Percentiles rank a stretch among this genome's conserved stretches.
phyloP scores from a whole-genome alignment of 805 yeast genomes.

The Starmera dryadoides region DNA sequence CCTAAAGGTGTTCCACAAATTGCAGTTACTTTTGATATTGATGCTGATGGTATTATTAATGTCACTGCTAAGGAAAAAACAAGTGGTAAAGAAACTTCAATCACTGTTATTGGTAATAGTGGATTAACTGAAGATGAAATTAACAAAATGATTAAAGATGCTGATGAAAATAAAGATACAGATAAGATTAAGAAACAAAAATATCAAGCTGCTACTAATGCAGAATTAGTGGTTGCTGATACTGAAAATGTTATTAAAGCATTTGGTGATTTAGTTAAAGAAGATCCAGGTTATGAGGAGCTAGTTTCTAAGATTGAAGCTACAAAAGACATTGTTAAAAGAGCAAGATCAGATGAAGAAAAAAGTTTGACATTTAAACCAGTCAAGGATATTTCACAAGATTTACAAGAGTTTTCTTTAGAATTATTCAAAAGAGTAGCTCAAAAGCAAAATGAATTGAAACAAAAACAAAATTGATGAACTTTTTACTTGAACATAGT shows the following conservation, averaged over 20 bases:
- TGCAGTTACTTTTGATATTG: conserved; percentile 69
- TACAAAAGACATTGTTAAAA: conserved; percentile 59
- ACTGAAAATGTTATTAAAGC: conserved; percentile 81
- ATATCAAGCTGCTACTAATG: conserved; percentile 68
- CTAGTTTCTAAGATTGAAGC: conserved; percentile 40
- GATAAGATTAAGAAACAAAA: conserved; percentile 56
- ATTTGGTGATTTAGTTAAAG: conserved; percentile 40
- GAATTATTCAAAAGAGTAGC: conserved; percentile 53
- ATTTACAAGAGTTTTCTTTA: conserved; percentile 67
- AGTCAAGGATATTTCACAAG: conserved; percentile 68
- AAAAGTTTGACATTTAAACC: conserved; percentile 40
- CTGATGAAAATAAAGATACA: conserved; percentile 49
- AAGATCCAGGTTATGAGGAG: conserved; percentile 43
- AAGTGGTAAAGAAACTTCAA: conserved; percentile 69
- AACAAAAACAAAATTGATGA: background rate
- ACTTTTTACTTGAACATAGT: background rate
- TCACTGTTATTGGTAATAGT: conserved; percentile 63
- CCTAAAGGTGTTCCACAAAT: conserved; percentile 80
- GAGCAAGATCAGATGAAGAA: conserved; percentile 56
- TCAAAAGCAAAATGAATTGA: conserved; percentile 8
- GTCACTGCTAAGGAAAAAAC: conserved; percentile 78
- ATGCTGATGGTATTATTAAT: conserved; percentile 78
- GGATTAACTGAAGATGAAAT: conserved; percentile 68
- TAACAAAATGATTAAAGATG: conserved; percentile 54
- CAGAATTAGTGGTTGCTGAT: conserved; percentile 76